Evolutionary conservation across 805 yeast genomes (phyloP).

Genomic region (Maudiozyma barnettii): DNA sequence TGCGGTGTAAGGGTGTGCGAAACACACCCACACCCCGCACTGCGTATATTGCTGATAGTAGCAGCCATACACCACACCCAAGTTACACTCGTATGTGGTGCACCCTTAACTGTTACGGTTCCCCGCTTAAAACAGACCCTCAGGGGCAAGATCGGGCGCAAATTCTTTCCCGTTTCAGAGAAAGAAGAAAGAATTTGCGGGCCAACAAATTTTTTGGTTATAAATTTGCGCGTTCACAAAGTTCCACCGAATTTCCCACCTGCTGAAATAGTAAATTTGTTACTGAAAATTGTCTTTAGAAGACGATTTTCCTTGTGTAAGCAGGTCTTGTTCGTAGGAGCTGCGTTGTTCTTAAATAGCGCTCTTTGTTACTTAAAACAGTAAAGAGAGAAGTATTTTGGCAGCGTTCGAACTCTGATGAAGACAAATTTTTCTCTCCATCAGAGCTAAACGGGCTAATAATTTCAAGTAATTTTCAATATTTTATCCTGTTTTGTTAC

Average conservation of each 20-base stretch:
- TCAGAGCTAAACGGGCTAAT: not conserved
- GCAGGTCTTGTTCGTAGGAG: conserved; percentile 25
- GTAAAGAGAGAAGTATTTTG: too few species aligned
- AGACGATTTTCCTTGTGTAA: conserved; percentile 13
- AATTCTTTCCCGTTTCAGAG: not conserved
- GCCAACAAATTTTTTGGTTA: not conserved
- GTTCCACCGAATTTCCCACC: conserved; percentile 35
- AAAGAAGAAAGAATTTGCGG: not conserved
- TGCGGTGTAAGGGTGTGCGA: too few species aligned
- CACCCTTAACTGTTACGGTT: conserved; percentile 10
- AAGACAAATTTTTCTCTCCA: not conserved
- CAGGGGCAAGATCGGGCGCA: conserved; percentile 9
- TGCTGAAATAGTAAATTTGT: conserved; percentile 8
- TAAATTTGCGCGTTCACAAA: conserved; percentile 12
- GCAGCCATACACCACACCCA: conserved; percentile 5
- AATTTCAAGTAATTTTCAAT: not conserved
- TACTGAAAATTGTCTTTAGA: too few species aligned
- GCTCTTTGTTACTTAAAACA: not conserved
- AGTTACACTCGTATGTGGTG: not conserved
- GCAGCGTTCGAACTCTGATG: too few species aligned
- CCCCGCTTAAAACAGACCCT: conserved; percentile 13
- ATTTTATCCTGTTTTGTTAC: not conserved
- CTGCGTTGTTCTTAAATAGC: conserved; percentile 4
- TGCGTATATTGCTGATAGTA: conserved; percentile 26
- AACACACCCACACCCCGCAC: too few species aligned